phyloP scores from a whole-genome alignment of 208 protist genomes.

The Acanthamoeba triangularis region DNA sequence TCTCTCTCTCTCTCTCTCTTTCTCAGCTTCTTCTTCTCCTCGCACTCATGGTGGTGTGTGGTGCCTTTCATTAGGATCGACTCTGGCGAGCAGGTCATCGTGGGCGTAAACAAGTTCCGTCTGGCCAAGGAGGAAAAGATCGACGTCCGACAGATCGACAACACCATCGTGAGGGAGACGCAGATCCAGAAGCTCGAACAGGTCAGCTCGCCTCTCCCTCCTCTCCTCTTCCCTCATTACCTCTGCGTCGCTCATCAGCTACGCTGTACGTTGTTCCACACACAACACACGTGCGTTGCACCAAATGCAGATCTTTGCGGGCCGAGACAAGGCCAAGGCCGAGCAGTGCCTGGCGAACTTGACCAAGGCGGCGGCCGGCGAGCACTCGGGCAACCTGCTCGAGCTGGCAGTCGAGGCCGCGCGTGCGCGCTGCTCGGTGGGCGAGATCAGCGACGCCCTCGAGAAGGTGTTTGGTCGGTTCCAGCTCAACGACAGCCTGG shows the following conservation, averaged over 20 bases:
- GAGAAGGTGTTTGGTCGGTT: constrained; percentile 83
- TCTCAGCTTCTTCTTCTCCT: background rate
- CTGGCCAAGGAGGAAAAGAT: constrained; percentile 90
- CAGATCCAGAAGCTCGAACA: constrained; percentile 91
- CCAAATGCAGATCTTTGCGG: constrained; percentile 85
- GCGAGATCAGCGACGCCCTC: constrained; percentile 95
- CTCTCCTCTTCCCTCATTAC: too few relatives aligned
- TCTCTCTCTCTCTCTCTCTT: background rate
- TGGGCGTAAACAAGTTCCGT: constrained; percentile 97
- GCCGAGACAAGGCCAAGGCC: constrained; percentile 88
- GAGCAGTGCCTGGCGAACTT: constrained; percentile 90
- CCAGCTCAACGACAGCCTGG: constrained; percentile 67
- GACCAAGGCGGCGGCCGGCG: constrained; percentile 91
- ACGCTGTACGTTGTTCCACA: too few relatives aligned
- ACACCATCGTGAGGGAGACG: constrained; percentile 91
- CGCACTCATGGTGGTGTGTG: background rate
- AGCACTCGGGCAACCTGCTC: constrained; percentile 93
- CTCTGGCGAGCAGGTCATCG: constrained; percentile 94
- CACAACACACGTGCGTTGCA: too few relatives aligned
- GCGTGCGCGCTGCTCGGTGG: constrained; percentile 94
- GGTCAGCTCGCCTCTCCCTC: constrained; percentile 7
- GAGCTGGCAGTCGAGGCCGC: constrained; percentile 94
- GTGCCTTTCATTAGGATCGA: constrained; percentile 89
- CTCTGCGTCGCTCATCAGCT: too few relatives aligned
- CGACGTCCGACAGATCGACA: constrained; percentile 96